Evolutionary conservation across 768 basidiomycete genomes (phyloP), one percentile per base, ranked within the genome.

Genomic region (Tulasnella sp.): DNA sequence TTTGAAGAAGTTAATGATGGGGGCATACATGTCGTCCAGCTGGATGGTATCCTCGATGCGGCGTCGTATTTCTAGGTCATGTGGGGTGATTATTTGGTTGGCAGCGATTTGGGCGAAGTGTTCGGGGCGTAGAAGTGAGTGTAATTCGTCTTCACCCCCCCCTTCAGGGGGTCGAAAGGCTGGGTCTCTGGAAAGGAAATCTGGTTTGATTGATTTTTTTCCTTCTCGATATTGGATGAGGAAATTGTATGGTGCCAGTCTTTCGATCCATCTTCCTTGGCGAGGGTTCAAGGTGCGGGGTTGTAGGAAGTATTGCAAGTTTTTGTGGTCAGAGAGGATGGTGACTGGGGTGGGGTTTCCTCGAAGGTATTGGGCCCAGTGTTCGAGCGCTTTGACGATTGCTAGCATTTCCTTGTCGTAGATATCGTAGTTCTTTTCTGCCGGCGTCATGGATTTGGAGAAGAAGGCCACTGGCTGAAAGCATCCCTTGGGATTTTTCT

Each of bases 321-420:
- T 49, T 25, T 49, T 49, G 34, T 49, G 48, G 34, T 49, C 48
- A 6, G 25, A 23, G 6, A 49, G 9, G 48, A 49, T 29, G 5
- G 17, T 27, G 6, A 25, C 12, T 49, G 23, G 48, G 12, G 8
- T 12, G 21, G 7, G 8, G n/a, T 17, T 27, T 7, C 48, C 48
- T 49, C 32, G 8, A 6, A 27, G 6, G 48, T 49, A 49, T 27
- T 49, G 48, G 21, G 21, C 6, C 48, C 48, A 49, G 17, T 25
- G 12, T 35, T 53, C 29, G 19, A 59, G 35, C 32, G 57, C 48
- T 21, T 49, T 27, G 21, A 58, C 27, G 31, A 68, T 65, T 12
- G 68, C 67, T 8, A 67, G 58, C 8, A 68, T 42, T 49, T 69
- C 68, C 56, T 68, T 68, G 45, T 69, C 67, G 57, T 64, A 58